phyloP scores from a whole-genome alignment of 495 filamentous ascomycete genomes.

The Penicillium chermesinum region DNA sequence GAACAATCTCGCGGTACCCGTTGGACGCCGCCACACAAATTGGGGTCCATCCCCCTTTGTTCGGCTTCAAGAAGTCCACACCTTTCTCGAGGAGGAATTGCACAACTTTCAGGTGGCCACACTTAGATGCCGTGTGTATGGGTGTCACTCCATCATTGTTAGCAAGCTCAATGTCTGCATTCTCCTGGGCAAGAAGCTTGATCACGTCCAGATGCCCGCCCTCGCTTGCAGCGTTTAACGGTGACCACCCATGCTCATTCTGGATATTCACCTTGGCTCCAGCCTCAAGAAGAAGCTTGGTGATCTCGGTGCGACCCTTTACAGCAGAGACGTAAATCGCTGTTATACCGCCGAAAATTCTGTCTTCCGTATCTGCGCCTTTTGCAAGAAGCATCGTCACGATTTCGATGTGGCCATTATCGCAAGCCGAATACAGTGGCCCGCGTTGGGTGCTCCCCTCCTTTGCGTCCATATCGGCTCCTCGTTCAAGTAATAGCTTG shows the following conservation, averaged over 20 bases:
- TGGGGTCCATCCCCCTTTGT: background rate
- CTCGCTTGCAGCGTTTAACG: no score
- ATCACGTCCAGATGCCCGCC: no score
- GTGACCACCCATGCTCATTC: no score
- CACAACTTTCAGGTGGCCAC: no score
- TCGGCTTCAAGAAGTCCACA: background rate
- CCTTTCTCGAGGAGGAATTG: no score
- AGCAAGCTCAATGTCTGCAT: no score
- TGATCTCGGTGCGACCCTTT: background rate
- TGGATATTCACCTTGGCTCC: no score
- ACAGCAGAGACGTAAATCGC: background rate
- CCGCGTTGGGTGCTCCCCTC: background rate
- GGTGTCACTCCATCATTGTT: no score
- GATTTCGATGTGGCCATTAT: background rate
- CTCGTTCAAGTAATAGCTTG: slow-evolving; percentile 1
- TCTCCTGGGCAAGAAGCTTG: no score
- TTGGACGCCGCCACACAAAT: background rate
- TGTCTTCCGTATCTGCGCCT: background rate
- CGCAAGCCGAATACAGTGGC: background rate
- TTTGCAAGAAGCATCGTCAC: background rate
- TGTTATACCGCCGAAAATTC: background rate
- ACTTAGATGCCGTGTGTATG: no score
- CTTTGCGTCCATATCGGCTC: background rate
- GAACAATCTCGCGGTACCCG: background rate
- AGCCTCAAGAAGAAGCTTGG: background rate